Conservation (phyloP, 257 asterid genomes). For the Fraxinus americana region DNA sequence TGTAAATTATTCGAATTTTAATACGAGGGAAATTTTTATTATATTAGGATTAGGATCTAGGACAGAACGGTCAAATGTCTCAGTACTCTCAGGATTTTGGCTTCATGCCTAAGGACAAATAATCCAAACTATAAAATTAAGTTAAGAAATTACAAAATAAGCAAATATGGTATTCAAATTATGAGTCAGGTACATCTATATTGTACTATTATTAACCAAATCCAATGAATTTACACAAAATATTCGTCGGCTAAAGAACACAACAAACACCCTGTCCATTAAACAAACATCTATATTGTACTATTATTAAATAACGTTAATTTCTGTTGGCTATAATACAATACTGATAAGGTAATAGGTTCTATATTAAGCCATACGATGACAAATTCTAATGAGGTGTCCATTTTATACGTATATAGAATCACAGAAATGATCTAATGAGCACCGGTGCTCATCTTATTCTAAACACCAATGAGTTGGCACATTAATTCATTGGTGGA, state of each 20-base stretch:
- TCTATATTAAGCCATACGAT: neutral
- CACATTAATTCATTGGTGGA: too few species aligned
- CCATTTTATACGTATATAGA: neutral
- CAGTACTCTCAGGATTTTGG: neutral
- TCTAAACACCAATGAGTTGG: too few species aligned
- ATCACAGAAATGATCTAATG: too few species aligned
- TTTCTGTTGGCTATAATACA: neutral
- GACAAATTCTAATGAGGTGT: neutral
- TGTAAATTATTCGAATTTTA: neutral
- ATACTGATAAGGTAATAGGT: neutral
- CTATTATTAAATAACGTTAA: too few species aligned
- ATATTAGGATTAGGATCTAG: too few species aligned
- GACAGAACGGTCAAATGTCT: neutral
- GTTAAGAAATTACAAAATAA: too few species aligned
- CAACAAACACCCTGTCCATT: neutral
- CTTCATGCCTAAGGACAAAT: neutral
- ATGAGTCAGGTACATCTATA: neutral
- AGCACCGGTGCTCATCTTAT: too few species aligned
- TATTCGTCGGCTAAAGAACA: neutral
- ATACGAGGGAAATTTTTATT: too few species aligned
- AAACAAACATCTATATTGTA: too few species aligned
- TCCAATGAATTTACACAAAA: too few species aligned
- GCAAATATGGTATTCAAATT: too few species aligned
- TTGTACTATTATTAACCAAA: neutral
- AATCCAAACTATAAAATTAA: too few species aligned